phyloP scores from a whole-genome alignment of 768 basidiomycete species.

The Termitomyces sp. region DNA sequence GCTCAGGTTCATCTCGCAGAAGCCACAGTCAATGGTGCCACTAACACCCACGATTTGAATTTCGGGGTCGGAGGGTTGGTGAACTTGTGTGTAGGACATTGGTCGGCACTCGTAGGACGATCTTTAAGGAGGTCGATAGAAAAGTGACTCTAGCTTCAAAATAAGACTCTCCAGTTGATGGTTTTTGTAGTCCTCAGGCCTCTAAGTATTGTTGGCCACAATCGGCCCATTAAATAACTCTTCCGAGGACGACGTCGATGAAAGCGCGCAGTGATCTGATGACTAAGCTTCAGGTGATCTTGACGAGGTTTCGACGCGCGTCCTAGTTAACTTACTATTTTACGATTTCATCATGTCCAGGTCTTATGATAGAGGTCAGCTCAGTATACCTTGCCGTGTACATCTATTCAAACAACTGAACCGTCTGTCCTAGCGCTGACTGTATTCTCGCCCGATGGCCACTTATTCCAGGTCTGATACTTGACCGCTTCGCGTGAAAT shows the following conservation, averaged over 20 bases:
- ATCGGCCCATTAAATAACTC: too few species aligned
- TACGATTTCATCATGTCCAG: constrained; percentile 64
- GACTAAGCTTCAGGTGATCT: constrained; percentile 4
- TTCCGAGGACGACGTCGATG: not conserved
- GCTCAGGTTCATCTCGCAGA: constrained; percentile 46
- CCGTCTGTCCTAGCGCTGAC: constrained; percentile 66
- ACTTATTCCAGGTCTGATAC: constrained; percentile 84
- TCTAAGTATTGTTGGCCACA: not conserved
- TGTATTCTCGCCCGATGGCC: constrained; percentile 98
- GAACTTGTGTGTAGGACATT: constrained; percentile 1
- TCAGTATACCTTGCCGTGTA: not conserved
- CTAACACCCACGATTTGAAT: constrained; percentile 2
- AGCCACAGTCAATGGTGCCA: constrained; percentile 36
- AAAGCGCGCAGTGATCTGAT: constrained; percentile 3
- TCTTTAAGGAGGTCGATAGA: too few species aligned
- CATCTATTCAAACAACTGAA: not conserved
- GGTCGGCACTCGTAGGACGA: not conserved
- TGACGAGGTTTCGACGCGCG: constrained; percentile 41
- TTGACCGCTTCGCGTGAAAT: constrained; percentile 5
- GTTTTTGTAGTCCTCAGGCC: too few species aligned
- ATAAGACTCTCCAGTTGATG: too few species aligned
- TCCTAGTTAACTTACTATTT: constrained; percentile 19
- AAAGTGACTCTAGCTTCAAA: not conserved
- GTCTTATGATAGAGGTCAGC: constrained; percentile 93
- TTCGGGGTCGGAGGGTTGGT: constrained; percentile 3